phyloP scores from a whole-genome alignment of 2,329 filamentous ascomycete species.

The Sporothrix mexicana region DNA sequence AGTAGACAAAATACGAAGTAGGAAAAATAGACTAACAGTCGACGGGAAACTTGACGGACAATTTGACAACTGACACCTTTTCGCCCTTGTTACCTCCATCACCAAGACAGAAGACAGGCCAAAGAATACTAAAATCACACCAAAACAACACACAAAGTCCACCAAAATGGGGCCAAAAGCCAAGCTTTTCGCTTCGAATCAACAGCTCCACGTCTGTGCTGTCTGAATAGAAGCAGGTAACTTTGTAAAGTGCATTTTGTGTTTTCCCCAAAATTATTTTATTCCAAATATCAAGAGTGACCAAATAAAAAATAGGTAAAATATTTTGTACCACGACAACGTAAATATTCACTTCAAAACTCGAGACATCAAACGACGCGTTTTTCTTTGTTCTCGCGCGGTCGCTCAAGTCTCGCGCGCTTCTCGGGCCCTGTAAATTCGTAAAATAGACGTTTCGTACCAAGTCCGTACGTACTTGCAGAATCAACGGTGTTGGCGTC shows the following conservation, averaged over 20 bases:
- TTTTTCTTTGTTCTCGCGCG: constrained; percentile 6
- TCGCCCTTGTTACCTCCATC: constrained; percentile 4
- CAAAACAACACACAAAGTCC: background rate
- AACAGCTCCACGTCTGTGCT: too few species aligned
- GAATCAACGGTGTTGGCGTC: too few species aligned
- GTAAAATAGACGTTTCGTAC: background rate
- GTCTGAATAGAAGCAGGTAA: background rate
- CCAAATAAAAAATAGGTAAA: background rate
- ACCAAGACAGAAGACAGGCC: too few species aligned
- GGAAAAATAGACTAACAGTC: too few species aligned
- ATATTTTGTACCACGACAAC: too few species aligned
- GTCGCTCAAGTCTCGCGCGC: constrained; percentile 9
- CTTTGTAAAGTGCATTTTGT: too few species aligned
- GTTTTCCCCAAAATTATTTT: background rate
- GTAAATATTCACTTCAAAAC: background rate
- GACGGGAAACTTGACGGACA: background rate
- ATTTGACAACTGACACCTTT: background rate
- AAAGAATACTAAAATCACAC: background rate
- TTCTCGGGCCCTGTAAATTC: constrained; percentile 1
- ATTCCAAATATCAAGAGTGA: background rate
- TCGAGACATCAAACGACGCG: background rate
- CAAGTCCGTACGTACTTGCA: too few species aligned
- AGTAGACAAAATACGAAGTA: too few species aligned
- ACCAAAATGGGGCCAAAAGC: constrained; percentile 7
- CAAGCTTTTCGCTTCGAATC: constrained; percentile 2